Conservation (phyloP, 2,329 filamentous ascomycete genomes). For the Penicillium sp. region DNA sequence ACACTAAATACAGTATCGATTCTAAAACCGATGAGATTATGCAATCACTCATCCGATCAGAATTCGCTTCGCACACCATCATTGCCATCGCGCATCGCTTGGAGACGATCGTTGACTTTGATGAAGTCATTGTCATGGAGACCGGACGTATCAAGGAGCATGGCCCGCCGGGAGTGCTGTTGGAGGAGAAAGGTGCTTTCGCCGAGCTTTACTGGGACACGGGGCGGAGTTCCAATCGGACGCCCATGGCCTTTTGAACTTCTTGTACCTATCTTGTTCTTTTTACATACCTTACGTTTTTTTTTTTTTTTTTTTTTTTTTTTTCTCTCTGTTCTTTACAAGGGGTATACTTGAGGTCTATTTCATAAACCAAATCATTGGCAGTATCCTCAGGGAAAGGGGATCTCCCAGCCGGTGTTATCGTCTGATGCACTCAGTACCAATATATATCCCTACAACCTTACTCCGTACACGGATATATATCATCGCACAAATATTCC, state of each 20-base stretch:
- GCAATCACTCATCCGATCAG: slow-evolving; percentile 1
- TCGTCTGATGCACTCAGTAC: no score
- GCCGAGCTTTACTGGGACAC: background rate
- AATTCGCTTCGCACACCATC: slow-evolving; percentile 1
- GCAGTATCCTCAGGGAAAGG: no score
- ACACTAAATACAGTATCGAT: background rate
- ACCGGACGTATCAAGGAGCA: background rate
- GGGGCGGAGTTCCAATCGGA: background rate
- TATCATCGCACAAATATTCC: no score
- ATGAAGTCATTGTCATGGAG: slow-evolving; percentile 2
- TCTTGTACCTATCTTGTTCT: background rate
- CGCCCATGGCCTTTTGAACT: background rate
- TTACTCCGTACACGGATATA: no score
- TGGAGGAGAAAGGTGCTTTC: background rate
- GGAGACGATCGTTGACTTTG: slow-evolving; percentile 1
- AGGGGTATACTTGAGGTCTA: background rate
- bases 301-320: background rate
- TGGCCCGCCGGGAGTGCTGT: background rate
- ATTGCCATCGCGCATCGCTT: slow-evolving; percentile 1
- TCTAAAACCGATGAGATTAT: slow-evolving; percentile 1
- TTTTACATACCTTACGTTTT: background rate
- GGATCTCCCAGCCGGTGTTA: no score
- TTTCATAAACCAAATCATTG: background rate
- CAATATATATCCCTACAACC: no score
- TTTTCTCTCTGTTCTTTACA: background rate